These are phyloP conservation scores for Linnemannia exigua DNA, from an alignment of 192 early-diverging fungal genomes.

Conservation along the genomic window DNA sequence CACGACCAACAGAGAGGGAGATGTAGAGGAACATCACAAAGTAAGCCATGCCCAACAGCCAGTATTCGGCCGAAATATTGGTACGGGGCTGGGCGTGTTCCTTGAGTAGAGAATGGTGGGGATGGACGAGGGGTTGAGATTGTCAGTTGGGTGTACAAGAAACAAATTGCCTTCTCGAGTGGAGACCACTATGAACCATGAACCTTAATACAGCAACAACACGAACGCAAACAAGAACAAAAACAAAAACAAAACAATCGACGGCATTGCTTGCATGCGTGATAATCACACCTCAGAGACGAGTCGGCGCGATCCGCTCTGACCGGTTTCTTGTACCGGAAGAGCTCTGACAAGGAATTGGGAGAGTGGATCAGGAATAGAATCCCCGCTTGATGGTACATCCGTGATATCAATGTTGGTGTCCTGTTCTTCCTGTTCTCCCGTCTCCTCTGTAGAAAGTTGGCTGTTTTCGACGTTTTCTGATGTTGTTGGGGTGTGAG, in stretches of 20 bases:
- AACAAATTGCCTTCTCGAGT: neutral
- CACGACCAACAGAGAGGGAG: constrained; percentile 71
- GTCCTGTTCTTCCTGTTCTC: neutral
- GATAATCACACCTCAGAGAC: constrained; percentile 30
- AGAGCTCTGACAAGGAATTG: constrained; percentile 10
- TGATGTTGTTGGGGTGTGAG: neutral
- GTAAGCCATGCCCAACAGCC: constrained; percentile 70
- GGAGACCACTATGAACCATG: neutral
- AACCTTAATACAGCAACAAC: neutral
- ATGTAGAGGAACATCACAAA: constrained; percentile 78
- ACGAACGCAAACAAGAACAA: neutral
- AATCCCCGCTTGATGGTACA: constrained; percentile 1
- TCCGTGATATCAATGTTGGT: neutral
- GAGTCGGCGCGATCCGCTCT: constrained; percentile 30
- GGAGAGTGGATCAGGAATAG: neutral
- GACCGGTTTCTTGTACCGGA: neutral
- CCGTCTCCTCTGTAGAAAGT: neutral
- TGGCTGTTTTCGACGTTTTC: neutral
- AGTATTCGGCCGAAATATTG: constrained; percentile 53
- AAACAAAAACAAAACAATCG: neutral
- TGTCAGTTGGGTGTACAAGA: neutral
- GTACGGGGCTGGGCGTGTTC: constrained; percentile 26
- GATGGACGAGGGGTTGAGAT: neutral
- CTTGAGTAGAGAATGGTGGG: constrained; percentile 8
- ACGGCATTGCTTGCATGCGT: neutral